A percentile compares a stretch with the other conserved stretches of the same genome.
phyloP scores from a whole-genome alignment of 73 alveolate genomes.

The Durusdinium trenchii region DNA sequence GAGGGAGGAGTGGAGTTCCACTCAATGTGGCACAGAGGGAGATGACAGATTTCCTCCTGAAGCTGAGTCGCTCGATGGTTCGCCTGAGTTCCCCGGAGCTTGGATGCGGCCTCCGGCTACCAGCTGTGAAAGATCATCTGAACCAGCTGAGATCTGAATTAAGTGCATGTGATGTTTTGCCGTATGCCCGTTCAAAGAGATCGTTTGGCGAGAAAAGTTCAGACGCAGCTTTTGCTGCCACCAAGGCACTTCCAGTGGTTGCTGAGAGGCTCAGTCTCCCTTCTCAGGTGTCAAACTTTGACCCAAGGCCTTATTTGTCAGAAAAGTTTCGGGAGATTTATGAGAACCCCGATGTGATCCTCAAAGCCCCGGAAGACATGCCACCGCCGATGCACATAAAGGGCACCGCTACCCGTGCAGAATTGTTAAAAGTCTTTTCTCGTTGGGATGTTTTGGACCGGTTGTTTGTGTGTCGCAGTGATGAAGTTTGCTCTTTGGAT shows the following conservation, averaged over 20 bases:
- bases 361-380: background rate
- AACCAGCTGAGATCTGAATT: background rate
- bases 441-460: background rate
- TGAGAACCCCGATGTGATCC: background rate
- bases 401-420: background rate
- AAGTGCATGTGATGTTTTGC: background rate
- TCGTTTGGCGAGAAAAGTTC: background rate
- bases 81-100: background rate
- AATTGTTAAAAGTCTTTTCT: background rate
- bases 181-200: background rate
- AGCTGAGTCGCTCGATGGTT: background rate
- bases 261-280: background rate
- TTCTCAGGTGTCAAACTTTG: background rate
- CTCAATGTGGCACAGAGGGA: background rate
- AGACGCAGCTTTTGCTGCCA: background rate
- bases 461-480: background rate
- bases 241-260: background rate
- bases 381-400: background rate
- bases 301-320: background rate
- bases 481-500: background rate
- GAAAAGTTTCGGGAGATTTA: background rate
- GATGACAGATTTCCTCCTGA: background rate
- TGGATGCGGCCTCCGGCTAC: background rate
- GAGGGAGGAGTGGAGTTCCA: background rate
- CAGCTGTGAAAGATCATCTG: background rate